phyloP scores from a whole-genome alignment of 2,329 filamentous ascomycete species.

The Aureobasidium sp. region DNA sequence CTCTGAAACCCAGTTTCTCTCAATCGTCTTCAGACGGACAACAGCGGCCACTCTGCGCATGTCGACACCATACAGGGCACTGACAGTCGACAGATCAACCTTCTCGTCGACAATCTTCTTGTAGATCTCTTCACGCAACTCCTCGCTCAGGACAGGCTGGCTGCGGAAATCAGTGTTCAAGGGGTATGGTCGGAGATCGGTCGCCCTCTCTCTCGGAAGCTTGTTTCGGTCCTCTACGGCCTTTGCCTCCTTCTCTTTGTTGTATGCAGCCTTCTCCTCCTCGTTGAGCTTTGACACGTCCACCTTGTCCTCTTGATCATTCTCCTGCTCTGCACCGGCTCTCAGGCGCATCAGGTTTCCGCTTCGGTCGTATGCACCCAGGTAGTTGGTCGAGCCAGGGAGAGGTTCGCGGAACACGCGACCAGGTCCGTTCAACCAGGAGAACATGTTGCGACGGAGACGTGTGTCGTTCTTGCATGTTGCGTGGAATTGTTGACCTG shows the following conservation, averaged over 20 bases:
- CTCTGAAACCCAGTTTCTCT: conserved; percentile 66
- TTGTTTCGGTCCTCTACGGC: conserved; percentile 18
- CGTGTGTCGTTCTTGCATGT: conserved; percentile 31
- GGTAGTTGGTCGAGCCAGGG: conserved; percentile 45
- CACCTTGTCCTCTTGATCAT: conserved; percentile 17
- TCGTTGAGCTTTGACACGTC: conserved; percentile 19
- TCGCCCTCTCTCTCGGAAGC: conserved; percentile 20
- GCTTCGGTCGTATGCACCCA: conserved; percentile 43
- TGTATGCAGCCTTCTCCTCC: conserved; percentile 16
- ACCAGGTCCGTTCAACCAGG: conserved; percentile 50
- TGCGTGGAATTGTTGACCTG: conserved; percentile 8
- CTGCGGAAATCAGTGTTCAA: conserved; percentile 62
- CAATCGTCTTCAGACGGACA: conserved; percentile 74
- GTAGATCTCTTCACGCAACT: conserved; percentile 66
- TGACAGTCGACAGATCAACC: conserved; percentile 64
- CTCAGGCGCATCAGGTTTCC: conserved; percentile 39
- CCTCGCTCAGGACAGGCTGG: conserved; percentile 64
- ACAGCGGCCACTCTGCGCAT: conserved; percentile 79
- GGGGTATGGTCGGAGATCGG: conserved; percentile 56
- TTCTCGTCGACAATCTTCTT: conserved; percentile 55
- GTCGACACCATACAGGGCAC: conserved; percentile 67
- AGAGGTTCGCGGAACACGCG: conserved; percentile 40
- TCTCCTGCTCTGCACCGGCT: conserved; percentile 17
- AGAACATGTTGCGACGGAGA: conserved; percentile 47
- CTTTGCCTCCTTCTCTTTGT: conserved; percentile 15